Base-by-base conservation (phyloP, 192 early-diverging fungal genomes). In the Funneliformis mosseae region DNA sequence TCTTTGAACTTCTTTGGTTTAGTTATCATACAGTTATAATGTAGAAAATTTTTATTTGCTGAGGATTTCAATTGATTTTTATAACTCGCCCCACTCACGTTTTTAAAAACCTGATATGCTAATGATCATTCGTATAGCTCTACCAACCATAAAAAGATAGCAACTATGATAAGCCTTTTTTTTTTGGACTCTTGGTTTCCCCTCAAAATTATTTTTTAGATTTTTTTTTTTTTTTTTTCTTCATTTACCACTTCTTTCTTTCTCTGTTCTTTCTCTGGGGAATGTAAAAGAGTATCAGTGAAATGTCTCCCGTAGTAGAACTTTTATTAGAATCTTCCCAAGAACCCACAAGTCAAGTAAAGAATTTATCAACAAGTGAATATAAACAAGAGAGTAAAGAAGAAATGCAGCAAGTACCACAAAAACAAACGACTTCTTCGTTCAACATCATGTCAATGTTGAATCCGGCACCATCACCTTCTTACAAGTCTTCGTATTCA, bases 371-470 rank as follows among this genome's bases (percentile, higher is more conserved):
- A 33, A 10, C 64, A 67, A 67, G 64, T 33, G 64, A 67, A 27
- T 33, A 33, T 67, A 67, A 27, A 33, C 64, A 67, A 33, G 27
- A 67, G 33, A 27, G 28, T 5, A 55, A 55, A 33, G 5, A 67
- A 67, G 64, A 67, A 67, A 67, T 67, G 64, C 64, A 67, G 16
- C 64, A 55, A 33, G 33, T n/a, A 61, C 59, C 59, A 67, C 64
- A 67, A 33, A 27, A 67, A 67, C 64, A 67, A 27, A 33, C 71
- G 23, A 74, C 43, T 74, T 74, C 71, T 6, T 64, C 76, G 23
- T 77, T 77, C 41, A 77, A 77, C 76, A 77, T 77, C 25, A 39
- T 60, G 25, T 77, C 76, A 25, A 66, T 77, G 39, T 77, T 77
- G 63, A 77, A 77, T 46, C 76, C 76, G 7, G 76, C 28, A 9